Percentiles rank a stretch among this genome's conserved stretches.
These are phyloP conservation scores for Colletotrichum theobromicola DNA, from an alignment of 2,329 filamentous ascomycete genomes.

Conservation along the genomic window DNA sequence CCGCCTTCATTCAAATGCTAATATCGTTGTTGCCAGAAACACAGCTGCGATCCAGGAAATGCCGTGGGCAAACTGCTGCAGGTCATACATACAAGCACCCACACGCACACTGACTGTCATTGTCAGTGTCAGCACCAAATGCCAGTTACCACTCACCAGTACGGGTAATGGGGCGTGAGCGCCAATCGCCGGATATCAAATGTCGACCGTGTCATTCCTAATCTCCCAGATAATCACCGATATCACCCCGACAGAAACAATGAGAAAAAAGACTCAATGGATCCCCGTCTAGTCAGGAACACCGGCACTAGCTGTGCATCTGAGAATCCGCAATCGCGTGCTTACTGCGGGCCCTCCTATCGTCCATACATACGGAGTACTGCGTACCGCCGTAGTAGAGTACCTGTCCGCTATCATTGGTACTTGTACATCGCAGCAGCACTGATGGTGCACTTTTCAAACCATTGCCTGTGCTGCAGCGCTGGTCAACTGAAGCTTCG, in stretches of 20 bases:
- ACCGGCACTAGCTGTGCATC: not conserved
- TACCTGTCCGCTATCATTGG: not conserved
- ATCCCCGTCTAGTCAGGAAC: slow-evolving; percentile 11
- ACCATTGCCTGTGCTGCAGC: not conserved
- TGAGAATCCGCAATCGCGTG: slow-evolving; percentile 11
- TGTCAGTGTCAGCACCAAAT: not conserved
- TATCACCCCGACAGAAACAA: slow-evolving; percentile 3
- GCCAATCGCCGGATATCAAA: not conserved
- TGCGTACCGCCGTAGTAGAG: too few relatives aligned
- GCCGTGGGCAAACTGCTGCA: not conserved
- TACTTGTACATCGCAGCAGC: not conserved
- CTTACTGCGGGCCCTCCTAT: slow-evolving; percentile 7
- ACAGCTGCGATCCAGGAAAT: not conserved
- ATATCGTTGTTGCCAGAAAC: not conserved
- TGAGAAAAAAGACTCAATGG: slow-evolving; percentile 1
- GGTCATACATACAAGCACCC: not conserved
- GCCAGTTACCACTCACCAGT: not conserved
- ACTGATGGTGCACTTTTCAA: not conserved
- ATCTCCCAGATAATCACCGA: slow-evolving; percentile 12
- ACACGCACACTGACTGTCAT: not conserved
- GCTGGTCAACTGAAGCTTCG: not conserved
- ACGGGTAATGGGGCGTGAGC: not conserved
- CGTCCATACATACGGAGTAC: too few relatives aligned
- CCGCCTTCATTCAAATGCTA: not conserved
- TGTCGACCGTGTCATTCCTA: not conserved